A percentile compares a stretch with the other conserved stretches of the same genome.
phyloP scores from a whole-genome alignment of 345 rosid species.

The Nasturtium officinale region DNA sequence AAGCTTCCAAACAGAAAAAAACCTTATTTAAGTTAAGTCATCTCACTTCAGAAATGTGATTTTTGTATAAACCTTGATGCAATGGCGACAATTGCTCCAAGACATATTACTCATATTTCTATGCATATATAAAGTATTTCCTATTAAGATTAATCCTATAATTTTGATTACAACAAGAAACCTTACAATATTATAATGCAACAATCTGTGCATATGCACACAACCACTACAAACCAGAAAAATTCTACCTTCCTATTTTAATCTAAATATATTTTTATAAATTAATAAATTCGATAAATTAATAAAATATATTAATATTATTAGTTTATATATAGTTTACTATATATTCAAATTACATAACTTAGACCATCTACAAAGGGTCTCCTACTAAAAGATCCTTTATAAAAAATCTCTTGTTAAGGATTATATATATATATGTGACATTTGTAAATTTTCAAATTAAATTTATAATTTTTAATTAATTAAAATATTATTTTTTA shows the following conservation, averaged over 20 bases:
- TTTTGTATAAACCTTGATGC: conserved; percentile 42
- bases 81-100: conserved; percentile 39
- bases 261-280: too few species aligned
- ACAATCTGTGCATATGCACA: conserved; percentile 27
- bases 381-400: too few species aligned
- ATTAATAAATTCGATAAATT: too few species aligned
- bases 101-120: conserved; percentile 37
- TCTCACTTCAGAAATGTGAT: conserved; percentile 31
- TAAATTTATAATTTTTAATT: too few species aligned
- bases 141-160: conserved; percentile 9
- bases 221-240: conserved; percentile 34
- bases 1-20: conserved; percentile 37
- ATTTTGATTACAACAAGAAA: conserved; percentile 23
- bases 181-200: conserved; percentile 22
- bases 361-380: too few species aligned
- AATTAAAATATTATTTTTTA: too few species aligned
- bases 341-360: too few species aligned
- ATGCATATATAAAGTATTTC: conserved; percentile 12
- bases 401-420: too few species aligned
- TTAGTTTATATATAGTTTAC: too few species aligned
- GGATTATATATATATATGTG: too few species aligned
- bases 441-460: too few species aligned
- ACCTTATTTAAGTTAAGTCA: conserved; percentile 29
- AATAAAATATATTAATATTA: too few species aligned
- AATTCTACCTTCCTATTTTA: conserved; percentile 36